A percentile compares a stretch with the other conserved stretches of the same genome.
Conservation (phyloP, 495 filamentous ascomycete genomes). For the Acidomyces sp. region DNA sequence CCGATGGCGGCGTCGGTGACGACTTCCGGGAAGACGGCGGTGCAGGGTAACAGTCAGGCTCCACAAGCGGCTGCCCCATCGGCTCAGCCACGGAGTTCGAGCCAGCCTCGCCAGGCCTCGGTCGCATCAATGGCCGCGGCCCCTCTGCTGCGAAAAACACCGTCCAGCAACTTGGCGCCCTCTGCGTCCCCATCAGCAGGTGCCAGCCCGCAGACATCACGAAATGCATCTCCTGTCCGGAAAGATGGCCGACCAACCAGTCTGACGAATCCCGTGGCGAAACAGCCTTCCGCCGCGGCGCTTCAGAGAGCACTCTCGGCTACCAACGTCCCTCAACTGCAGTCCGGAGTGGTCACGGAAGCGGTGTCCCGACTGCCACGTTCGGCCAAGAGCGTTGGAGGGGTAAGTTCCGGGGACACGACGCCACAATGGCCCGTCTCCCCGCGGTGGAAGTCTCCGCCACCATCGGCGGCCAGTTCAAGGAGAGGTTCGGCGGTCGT, state of each 20-base stretch:
- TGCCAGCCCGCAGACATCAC: conserved; percentile 26
- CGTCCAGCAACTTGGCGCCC: conserved; percentile 16
- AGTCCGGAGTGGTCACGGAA: conserved; percentile 41
- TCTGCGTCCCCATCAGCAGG: conserved; percentile 21
- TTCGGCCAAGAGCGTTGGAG: conserved; percentile 44
- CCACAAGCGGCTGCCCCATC: background rate
- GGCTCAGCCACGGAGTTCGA: conserved; percentile 2
- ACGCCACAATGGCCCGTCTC: conserved; percentile 55
- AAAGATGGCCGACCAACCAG: conserved; percentile 49
- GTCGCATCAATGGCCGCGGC: background rate
- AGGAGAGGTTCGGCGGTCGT: conserved; percentile 19
- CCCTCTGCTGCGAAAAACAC: conserved; percentile 12
- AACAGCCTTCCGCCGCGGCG: conserved; percentile 45
- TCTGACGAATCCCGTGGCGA: conserved; percentile 31
- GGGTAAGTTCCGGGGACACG: conserved; percentile 30
- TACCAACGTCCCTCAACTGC: conserved; percentile 44
- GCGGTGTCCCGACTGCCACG: conserved; percentile 44
- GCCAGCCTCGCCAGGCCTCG: conserved; percentile 6
- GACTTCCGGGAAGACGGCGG: background rate
- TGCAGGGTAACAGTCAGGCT: background rate
- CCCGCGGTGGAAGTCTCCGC: conserved; percentile 54
- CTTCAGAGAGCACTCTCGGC: conserved; percentile 53
- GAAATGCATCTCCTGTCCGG: conserved; percentile 25
- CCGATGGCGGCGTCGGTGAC: too few relatives aligned
- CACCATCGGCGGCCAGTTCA: conserved; percentile 34